Evolutionary conservation across 176 grass and related monocot genomes (phyloP), one percentile per base, ranked within the genome.

Genomic region (Ampelocalamus luodianensis): DNA sequence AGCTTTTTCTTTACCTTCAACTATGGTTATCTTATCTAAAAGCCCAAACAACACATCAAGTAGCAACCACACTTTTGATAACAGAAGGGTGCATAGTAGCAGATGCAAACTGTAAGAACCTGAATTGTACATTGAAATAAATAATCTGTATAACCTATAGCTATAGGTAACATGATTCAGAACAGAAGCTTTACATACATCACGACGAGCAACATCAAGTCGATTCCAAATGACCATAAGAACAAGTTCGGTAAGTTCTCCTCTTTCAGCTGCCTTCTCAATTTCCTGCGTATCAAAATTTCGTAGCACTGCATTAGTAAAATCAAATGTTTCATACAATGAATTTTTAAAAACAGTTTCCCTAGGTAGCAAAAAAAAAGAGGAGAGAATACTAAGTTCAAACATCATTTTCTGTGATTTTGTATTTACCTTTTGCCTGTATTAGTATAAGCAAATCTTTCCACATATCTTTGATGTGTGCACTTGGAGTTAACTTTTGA

Each of bases 151-250:
- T 32, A 46, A 50, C 45, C 16, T 71, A 79, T 61, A 85, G 32
- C 16, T 71, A 79, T 61, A 85, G 32, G 17, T 39, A 37, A 77
- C 23, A 79, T 29, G 39, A 76, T 66, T 17, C 9, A 45, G 59
- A 77, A 78, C 34, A 71, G 29, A 83, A 87, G 58, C 29, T 80
- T 59, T 58, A 71, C 90, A 82, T 91, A 98, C 95, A 98, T 98
- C 95, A 77, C 91, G 93, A 20, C 82, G 89, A 67, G 95, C 95
- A 76, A 95, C 9, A 84, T 98, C 95, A 88, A 95, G 95, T 58
- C 93, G 95, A 93, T 98, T 98, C 95, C 93, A 98, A 32, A 98
- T 98, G 86, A 98, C 89, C 93, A 98, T 90, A 46, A 98, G 87
- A 72, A 98, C 89, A 81, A 98, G 85, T 88, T 98, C 91, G 48